Conservation (phyloP, 768 basidiomycete genomes). For the Hypsizygus marmoreus region DNA sequence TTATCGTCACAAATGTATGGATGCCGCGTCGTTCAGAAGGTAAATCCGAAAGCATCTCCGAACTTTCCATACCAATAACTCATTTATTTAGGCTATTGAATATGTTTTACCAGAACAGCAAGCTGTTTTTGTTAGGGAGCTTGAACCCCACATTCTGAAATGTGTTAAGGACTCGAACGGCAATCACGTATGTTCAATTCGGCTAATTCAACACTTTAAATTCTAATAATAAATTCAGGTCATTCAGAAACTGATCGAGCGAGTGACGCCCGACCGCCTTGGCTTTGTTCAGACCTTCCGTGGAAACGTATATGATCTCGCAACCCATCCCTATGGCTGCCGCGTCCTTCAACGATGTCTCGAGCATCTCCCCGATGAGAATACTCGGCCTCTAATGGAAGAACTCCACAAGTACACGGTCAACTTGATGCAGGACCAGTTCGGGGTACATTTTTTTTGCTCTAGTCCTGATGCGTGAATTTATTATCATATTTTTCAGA, state of each 20-base stretch:
- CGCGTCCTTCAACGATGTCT: constrained; percentile 93
- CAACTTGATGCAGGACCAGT: constrained; percentile 86
- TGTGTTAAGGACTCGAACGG: constrained; percentile 92
- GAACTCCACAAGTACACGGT: constrained; percentile 75
- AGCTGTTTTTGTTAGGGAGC: constrained; percentile 68
- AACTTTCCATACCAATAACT: neutral
- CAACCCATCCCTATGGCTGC: constrained; percentile 91
- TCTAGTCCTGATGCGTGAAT: constrained; percentile 2
- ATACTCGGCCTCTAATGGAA: constrained; percentile 72
- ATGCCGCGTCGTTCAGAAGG: constrained; percentile 95
- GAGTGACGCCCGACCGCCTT: constrained; percentile 74
- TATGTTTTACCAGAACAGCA: constrained; percentile 80
- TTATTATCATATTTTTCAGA: constrained; percentile 44
- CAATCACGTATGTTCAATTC: constrained; percentile 76
- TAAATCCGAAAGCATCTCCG: constrained; percentile 26
- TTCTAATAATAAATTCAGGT: constrained; percentile 46
- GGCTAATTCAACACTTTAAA: neutral
- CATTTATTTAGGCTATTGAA: constrained; percentile 71
- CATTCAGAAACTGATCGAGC: constrained; percentile 86
- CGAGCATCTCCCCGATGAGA: constrained; percentile 74
- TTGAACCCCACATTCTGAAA: constrained; percentile 77
- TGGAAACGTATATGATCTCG: constrained; percentile 77
- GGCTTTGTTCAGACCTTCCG: constrained; percentile 75
- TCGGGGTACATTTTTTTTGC: constrained; percentile 64
- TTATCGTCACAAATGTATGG: constrained; percentile 94